These are phyloP conservation scores for Tolypocladium nubicola DNA, from an alignment of 2,329 filamentous ascomycete species.

Conservation along the genomic window DNA sequence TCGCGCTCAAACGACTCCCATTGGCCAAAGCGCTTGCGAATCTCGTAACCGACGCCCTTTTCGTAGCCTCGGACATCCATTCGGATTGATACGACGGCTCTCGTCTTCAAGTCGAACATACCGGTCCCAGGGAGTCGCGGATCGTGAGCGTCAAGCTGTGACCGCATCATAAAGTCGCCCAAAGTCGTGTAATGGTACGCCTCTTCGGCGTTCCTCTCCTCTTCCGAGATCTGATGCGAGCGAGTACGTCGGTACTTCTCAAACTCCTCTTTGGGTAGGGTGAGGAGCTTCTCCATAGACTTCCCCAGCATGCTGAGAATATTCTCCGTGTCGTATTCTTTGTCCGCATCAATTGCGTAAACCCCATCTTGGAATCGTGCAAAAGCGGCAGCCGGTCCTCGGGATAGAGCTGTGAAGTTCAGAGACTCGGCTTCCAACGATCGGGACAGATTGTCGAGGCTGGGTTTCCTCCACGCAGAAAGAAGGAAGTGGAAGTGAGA, in stretches of 20 bases:
- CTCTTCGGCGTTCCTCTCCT: slow-evolving; percentile 62
- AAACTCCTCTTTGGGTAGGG: slow-evolving; percentile 69
- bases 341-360: slow-evolving; percentile 94
- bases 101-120: slow-evolving; percentile 93
- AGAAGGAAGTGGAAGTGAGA: slow-evolving; percentile 89
- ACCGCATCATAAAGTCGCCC: slow-evolving; percentile 86
- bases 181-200: slow-evolving; percentile 80
- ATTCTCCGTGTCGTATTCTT: slow-evolving; percentile 76
- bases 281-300: slow-evolving; percentile 93
- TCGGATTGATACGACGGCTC: slow-evolving; percentile 82
- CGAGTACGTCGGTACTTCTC: slow-evolving; percentile 69
- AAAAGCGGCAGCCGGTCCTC: slow-evolving; percentile 70
- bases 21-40: slow-evolving; percentile 61
- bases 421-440: slow-evolving; percentile 50
- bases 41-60: slow-evolving; percentile 76
- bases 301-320: slow-evolving; percentile 87
- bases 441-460: slow-evolving; percentile 54
- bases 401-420: slow-evolving; percentile 62
- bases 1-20: slow-evolving; percentile 93
- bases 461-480: slow-evolving; percentile 69
- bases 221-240: slow-evolving; percentile 58
- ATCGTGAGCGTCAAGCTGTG: slow-evolving; percentile 87
- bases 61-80: slow-evolving; percentile 71
- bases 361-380: slow-evolving; percentile 71
- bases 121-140: slow-evolving; percentile 77